Evolutionary conservation across 1,284 basidiomycete species (phyloP), one percentile per base, ranked within the genome.

Genomic region (Leccinum ponderosum): DNA sequence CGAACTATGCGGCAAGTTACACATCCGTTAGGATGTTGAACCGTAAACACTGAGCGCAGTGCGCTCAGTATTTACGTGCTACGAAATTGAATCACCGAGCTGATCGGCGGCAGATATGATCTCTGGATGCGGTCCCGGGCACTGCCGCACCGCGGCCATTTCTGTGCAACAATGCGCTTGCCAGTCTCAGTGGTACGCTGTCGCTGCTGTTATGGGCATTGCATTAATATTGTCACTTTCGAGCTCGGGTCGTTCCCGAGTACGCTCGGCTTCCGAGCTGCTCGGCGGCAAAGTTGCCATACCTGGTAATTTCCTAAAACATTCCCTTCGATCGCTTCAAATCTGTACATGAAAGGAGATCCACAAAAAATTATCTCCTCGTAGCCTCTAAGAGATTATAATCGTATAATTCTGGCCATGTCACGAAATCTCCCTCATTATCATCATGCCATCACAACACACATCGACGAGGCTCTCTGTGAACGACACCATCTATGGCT

Each of bases 401-500:
- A 50, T 15, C 22, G 3, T 50, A 15, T 50, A 22, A 50, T 15
- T 11, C 22, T 8, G 20, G 20, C 6, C 47, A 12, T 15, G 47
- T 48, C 47, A 48, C 14, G 14, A 25, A 50, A 50, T 8, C 14
- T 17, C 20, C 48, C 48, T 27, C 22, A 14, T 27, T 14, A 50
- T 15, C 20, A 27, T 50, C 25, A 27, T 50, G 48, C 48, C 22
- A 27, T 22, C 48, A 27, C 25, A 14, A 15, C 48, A 27, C 25
- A 14, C 48, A 14, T 50, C 48, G 48, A 50, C 48, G 48, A 48
- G 12, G 7, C 22, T 44, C 42, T 20, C 48, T 15, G 22, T 14
- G 22, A 50, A 25, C 22, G 60, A 68, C 31, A 17, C 53, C 7
- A 35, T 73, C 50, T 53, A 58, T 11, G 71, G 71, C 25, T 73